These are phyloP conservation scores for Cytospora chrysosperma DNA, from an alignment of 2,329 filamentous ascomycete species.

Conservation along the genomic window DNA sequence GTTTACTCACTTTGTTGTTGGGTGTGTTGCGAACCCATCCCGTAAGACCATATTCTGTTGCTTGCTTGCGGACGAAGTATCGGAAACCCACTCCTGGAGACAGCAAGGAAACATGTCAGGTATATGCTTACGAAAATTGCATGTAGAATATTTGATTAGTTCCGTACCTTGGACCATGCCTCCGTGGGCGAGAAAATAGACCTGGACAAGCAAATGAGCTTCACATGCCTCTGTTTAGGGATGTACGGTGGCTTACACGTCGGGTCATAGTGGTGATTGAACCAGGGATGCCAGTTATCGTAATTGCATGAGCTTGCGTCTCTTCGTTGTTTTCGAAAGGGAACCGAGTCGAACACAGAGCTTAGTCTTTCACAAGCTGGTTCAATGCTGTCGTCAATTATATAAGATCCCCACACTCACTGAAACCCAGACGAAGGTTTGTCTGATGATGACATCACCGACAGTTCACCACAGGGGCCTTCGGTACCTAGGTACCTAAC, in stretches of 20 bases:
- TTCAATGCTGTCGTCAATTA: neutral
- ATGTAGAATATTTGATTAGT: neutral
- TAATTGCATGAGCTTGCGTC: neutral
- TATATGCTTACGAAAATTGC: neutral
- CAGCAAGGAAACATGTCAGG: constrained; percentile 18
- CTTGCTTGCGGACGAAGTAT: constrained; percentile 55
- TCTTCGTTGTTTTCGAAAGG: neutral
- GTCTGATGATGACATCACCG: constrained; percentile 16
- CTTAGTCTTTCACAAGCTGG: neutral
- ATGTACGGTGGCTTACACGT: neutral
- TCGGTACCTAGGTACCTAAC: neutral
- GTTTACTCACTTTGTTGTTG: constrained; percentile 49
- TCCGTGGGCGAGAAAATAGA: constrained; percentile 66
- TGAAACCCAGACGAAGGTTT: neutral
- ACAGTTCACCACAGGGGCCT: neutral
- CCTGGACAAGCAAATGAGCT: constrained; percentile 19
- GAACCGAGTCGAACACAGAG: neutral
- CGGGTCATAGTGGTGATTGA: neutral
- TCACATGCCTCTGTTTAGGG: no score
- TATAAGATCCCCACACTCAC: neutral
- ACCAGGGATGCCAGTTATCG: neutral
- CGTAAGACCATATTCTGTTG: constrained; percentile 49
- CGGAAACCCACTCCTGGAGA: constrained; percentile 54
- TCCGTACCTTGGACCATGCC: constrained; percentile 63
- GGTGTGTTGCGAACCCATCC: constrained; percentile 63